Base-by-base conservation (phyloP, 2,329 filamentous ascomycete genomes). In the Fusarium secorum region DNA sequence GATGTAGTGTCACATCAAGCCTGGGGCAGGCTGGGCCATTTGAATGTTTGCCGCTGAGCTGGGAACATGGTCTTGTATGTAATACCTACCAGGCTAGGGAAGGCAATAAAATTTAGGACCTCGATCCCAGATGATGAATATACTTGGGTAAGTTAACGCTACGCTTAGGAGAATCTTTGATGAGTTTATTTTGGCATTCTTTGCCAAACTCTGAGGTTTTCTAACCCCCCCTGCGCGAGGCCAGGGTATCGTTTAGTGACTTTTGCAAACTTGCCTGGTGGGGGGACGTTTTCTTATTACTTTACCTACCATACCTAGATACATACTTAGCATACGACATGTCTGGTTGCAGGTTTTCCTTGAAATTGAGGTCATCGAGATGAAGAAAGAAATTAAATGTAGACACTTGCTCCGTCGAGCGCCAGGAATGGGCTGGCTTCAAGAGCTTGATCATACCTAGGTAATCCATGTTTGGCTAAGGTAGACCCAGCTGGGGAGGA, bases 1-100 rank as follows among this genome's bases (percentile, higher is more conserved):
- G 39, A 48, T 30, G 66, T 60, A 58, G 54, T 60, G 68, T 72
- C 55, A 55, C 68, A 71, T 71, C 35, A 53, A 71, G 42, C 58
- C 60, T 45, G 63, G 67, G 62, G 38, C 52, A 35, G 48, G 42
- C 42, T 44, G 41, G 68, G 56, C 38, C 62, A 56, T 41, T 70
- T 55, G 33, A 58, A 66, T 64, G 56, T 60, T 68, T 68, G 52
- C 54, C 44, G 46, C 54, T 64, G 48, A 41, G 68, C 65, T 66
- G 60, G 60, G 49, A 56, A 65, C 55, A 49, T 58, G 52, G 28
- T 26, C 18, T 52, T 38, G 45, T 15, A 36, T 28, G 17, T 39
- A 26, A 26, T n/a, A 38, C 32, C 48, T 35, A 52, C 48, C 20
- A 32, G 45, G 45, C 45, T 32, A 18, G 45, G n/a, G 20, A 48